These are phyloP conservation scores for Bretschneidera sinensis DNA, from an alignment of 345 rosid species.

Conservation along the genomic window DNA sequence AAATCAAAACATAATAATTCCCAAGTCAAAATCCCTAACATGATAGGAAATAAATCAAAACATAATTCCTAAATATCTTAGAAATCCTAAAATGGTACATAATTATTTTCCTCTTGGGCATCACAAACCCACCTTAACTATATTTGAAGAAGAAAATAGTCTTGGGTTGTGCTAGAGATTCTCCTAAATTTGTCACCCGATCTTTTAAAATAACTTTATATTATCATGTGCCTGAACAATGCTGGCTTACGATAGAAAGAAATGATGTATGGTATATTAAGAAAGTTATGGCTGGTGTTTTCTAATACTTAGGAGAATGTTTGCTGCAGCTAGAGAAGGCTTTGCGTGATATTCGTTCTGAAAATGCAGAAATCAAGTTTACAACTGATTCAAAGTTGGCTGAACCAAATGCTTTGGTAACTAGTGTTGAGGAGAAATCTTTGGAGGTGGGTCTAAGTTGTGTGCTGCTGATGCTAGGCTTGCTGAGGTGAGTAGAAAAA, in stretches of 20 bases:
- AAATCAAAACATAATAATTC: no score
- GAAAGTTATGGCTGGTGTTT: not conserved
- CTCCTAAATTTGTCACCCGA: not conserved
- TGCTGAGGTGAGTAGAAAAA: conserved; percentile 91
- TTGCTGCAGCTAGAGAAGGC: conserved; percentile 76
- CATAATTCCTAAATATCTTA: no score
- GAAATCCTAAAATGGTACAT: no score
- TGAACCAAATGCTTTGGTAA: conserved; percentile 79
- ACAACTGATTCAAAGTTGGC: conserved; percentile 85
- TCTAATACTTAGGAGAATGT: conserved; percentile 13
- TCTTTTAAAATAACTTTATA: not conserved
- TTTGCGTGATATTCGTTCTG: conserved; percentile 77
- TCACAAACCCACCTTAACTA: no score
- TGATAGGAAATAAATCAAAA: no score
- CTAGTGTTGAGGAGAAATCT: conserved; percentile 77
- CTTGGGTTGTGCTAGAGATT: not conserved
- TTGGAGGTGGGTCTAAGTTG: conserved; percentile 74
- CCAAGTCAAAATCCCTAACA: no score
- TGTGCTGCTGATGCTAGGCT: conserved; percentile 83
- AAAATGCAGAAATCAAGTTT: conserved; percentile 83
- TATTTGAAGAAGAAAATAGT: not conserved
- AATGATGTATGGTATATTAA: no score
- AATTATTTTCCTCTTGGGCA: no score
- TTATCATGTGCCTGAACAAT: not conserved
- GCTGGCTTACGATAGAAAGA: not conserved